Evolutionary conservation across 192 early-diverging fungal genomes (phyloP), one percentile per base, ranked within the genome.

Genomic region (Coemansia sp.): DNA sequence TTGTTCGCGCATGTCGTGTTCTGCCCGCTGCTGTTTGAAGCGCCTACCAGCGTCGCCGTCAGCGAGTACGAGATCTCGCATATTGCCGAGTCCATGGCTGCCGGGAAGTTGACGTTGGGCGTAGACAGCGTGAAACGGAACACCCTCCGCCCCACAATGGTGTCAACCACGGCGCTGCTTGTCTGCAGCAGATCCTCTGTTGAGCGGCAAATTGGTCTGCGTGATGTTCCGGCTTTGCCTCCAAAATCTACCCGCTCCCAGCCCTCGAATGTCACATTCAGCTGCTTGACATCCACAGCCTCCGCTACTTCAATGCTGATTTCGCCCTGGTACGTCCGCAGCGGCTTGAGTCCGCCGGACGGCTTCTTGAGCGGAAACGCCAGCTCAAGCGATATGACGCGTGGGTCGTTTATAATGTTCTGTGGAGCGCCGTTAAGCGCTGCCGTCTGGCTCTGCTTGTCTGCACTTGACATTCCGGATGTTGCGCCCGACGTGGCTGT

Each of bases 161-260:
- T 74, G 50, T 74, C 71, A 41, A 68, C 59, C 16, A 73, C 67
- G 17, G 63, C 45, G 53, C 67, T 60, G 42, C 57, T 53, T 61
- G 62, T 69, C 54, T 71, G 74, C 61, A 82, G 65, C 45, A 82
- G 69, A 42, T 77, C 71, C 43, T 69, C 71, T 1, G 71, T 53
- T 1, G 71, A 58, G 54, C 71, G 68, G 63, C 72, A 69, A 53
- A 82, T 61, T n/a, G 58, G 65, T 42, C 69, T 72, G 46, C 71
- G 80, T 16, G 75, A 45, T 14, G 80, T 49, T 7, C 80, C 80
- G 22, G 68, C 56, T 58, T 74, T 74, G 72, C 63, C 51, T 55
- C 78, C 78, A 57, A 82, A 74, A 48, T 82, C 80, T 16, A 82
- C 72, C 16, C 71, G 65, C 75, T 82, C 80, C 75, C 71, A 82